Percentiles rank a stretch among this genome's conserved stretches.
phyloP scores from a whole-genome alignment of 2,329 filamentous ascomycete species.

The Ustulina deusta region DNA sequence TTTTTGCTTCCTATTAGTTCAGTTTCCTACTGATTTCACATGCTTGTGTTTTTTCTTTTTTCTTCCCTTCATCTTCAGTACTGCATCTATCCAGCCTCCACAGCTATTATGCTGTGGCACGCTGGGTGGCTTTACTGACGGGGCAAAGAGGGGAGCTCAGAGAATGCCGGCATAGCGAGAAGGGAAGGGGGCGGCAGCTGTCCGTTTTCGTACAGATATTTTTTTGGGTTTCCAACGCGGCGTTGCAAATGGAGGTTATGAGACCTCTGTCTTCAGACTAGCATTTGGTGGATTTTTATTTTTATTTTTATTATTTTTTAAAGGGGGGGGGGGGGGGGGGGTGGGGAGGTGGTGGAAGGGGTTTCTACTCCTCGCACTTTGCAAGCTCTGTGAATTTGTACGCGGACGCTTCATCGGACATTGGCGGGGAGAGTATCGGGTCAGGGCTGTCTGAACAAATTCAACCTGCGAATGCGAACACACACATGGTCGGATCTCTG shows the following conservation, averaged over 20 bases:
- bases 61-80: constrained; percentile 14
- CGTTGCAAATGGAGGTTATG: constrained; percentile 26
- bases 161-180: constrained; percentile 25
- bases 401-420: constrained; percentile 29
- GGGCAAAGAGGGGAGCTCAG: constrained; percentile 5
- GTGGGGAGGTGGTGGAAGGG: no score
- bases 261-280: constrained; percentile 19
- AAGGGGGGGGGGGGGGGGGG: no score
- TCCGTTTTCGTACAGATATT: constrained; percentile 12
- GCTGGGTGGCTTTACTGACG: constrained; percentile 15
- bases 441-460: constrained; percentile 39
- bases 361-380: no score
- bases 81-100: constrained; percentile 16
- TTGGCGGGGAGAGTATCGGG: constrained; percentile 26
- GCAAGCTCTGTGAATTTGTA: constrained; percentile 9
- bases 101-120: constrained; percentile 15
- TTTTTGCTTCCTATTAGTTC: constrained; percentile 30
- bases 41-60: not conserved
- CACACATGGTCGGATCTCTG: constrained; percentile 35
- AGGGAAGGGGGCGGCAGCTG: constrained; percentile 7
- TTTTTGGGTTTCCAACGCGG: constrained; percentile 11
- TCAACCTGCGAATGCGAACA: constrained; percentile 24
- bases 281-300: constrained; percentile 7
- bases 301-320: constrained; percentile 4
- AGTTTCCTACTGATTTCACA: constrained; percentile 33